Base-by-base conservation (phyloP, 2,329 filamentous ascomycete species). In the Exophiala sp. region DNA sequence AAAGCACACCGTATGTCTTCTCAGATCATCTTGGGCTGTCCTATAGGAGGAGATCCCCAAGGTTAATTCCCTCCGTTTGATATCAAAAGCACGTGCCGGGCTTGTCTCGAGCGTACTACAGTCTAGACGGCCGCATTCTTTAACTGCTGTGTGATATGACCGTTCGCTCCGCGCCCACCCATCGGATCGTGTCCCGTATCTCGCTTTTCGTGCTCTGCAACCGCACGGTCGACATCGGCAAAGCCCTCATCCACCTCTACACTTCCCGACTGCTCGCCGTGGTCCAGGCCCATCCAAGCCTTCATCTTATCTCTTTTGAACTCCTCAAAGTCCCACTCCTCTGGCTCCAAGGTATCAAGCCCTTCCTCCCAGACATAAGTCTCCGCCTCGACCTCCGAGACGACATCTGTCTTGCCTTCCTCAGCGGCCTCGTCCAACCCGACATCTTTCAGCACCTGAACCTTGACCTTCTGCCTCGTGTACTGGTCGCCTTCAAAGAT, bases 301-400 rank as follows among this genome's bases (percentile, higher is more conserved):
- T 66, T 63, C 75, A 85, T 72, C 72, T 89, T 95, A 55, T 93
- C 83, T 60, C 75, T 74, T 54, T 84, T 80, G 65, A 96, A 97
- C 56, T 86, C 81, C 41, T 83, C 81, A 70, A 89, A 93, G 65
- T 95, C 87, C 91, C 91, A 97, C 66, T 95, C 89, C 18, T 72
- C 68, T 24, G 78, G 73, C 66, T 95, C 88, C 14, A 97, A 69
- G 0, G 62, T 30, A 0, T 67, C 58, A 13, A 70, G 65, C 1
- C 71, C 56, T 11, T 64, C 66, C 38, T 73, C 71, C 67, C 78
- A 89, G 3, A 89, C 75, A 64, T 90, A 90, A 10, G 81, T 80
- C 44, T 77, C 72, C 2, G 82, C 77, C 53, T 73, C 68, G 43
- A 77, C 73, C 34, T 66, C 63, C 23, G 65, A 63, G 1, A 62